Percentiles rank a stretch among this genome's conserved stretches.
Evolutionary conservation across 331 rosid species (phyloP).

Genomic region (Spiraea crenata): DNA sequence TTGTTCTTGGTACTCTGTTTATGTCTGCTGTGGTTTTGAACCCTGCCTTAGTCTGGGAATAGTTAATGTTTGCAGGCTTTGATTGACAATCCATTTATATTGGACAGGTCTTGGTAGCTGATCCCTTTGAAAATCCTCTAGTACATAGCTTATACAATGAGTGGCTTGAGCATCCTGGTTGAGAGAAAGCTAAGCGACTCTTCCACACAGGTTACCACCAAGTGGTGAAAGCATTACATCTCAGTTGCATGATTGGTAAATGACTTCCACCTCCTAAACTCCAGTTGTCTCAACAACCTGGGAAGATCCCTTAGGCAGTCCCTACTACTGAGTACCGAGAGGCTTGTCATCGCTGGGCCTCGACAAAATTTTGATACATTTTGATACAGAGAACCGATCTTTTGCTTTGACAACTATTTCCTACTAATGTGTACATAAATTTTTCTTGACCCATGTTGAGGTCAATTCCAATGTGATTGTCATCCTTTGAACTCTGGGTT

Average conservation of each 20-base stretch:
- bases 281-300: conserved; percentile 3
- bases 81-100: background rate
- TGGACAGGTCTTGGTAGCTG: conserved; percentile 57
- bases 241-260: conserved; percentile 87
- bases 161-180: conserved; percentile 88
- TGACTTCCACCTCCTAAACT: background rate
- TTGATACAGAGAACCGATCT: too few species aligned
- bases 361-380: too few species aligned
- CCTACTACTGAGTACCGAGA: background rate
- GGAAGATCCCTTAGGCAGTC: background rate
- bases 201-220: conserved; percentile 82
- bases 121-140: conserved; percentile 63
- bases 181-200: conserved; percentile 73
- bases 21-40: conserved; percentile 4
- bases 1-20: too few species aligned
- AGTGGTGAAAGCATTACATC: conserved; percentile 79
- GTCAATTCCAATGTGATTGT: too few species aligned
- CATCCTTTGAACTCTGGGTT: too few species aligned
- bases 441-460: too few species aligned
- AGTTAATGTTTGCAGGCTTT: conserved; percentile 7
- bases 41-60: background rate
- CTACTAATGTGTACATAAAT: too few species aligned
- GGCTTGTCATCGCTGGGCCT: background rate
- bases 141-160: conserved; percentile 60
- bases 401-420: too few species aligned